Base-by-base conservation (phyloP, 805 yeast genomes). In the Candida easanensis region DNA sequence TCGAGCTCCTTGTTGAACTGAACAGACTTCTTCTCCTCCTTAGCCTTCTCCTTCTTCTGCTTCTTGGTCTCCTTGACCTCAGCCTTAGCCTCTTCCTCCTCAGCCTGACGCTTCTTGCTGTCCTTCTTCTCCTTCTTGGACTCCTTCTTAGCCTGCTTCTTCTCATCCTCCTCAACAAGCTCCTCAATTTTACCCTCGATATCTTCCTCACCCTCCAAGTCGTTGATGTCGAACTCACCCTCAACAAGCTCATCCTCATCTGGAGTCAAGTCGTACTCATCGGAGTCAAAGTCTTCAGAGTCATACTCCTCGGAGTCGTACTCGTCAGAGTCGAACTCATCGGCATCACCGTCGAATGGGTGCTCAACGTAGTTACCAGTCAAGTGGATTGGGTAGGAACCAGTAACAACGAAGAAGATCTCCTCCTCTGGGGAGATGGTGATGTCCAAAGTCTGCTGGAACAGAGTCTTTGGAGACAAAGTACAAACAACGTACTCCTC, bases 321-420 rank as follows among this genome's bases (percentile, higher is more conserved):
- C 26, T 71, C 77, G 38, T 77, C 84, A 36, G 73, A 79, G 62
- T 90, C 96, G 59, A 81, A 88, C 41, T 71, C 77, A 40, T 64
- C 73, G 21, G 71, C 77, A 39, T 78, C 84, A 33, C 73, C 79
- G 61, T 90, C 96, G 60, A 81, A 88, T 66, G 98, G 97, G 69
- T 90, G 97, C 68, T 87, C 95, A 62, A 93, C 84, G 70, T 84
- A 89, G 82, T 93, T 91, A 74, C 99, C 99, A 55, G 87, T 75
- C 58, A 93, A 73, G 66, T 91, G 95, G 53, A 93, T 76, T 53
- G 95, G 85, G 74, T 89, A 91, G 21, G 97, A 88, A 62, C 99
- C 99, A 49, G 96, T 85, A 45, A 87, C 97, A 61, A 88, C 95
- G 62, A 93, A 93, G 73, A 75, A 82, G 49, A 93, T 88, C 62